Evolutionary conservation across 2,329 filamentous ascomycete species (phyloP).

Genomic region (Coniochaeta hoffmannii): DNA sequence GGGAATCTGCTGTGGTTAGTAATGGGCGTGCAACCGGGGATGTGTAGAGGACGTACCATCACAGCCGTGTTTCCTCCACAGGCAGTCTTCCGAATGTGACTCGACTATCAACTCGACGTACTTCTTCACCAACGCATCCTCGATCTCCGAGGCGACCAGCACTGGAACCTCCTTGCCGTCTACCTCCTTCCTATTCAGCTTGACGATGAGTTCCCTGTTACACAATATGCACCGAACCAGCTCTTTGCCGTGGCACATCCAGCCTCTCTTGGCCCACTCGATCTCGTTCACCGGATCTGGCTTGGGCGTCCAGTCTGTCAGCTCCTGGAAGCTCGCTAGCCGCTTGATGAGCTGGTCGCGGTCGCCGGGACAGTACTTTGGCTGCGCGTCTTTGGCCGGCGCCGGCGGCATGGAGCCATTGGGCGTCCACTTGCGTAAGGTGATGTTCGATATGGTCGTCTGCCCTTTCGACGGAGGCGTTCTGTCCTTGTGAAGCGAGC

Average conservation of each 20-base stretch:
- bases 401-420: constrained; percentile 2
- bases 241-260: constrained; percentile 78
- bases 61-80: constrained; percentile 84
- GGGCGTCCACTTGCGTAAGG: constrained; percentile 31
- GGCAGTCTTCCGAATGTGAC: constrained; percentile 72
- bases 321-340: constrained; percentile 80
- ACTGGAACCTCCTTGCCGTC: constrained; percentile 48
- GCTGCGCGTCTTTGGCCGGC: constrained; percentile 22
- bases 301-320: constrained; percentile 91
- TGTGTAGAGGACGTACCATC: constrained; percentile 49
- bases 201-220: constrained; percentile 75
- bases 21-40: neutral
- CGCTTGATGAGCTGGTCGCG: constrained; percentile 74
- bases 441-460: constrained; percentile 32
- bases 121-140: constrained; percentile 64
- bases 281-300: constrained; percentile 80
- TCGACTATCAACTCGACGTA: constrained; percentile 67
- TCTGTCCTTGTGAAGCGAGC: constrained; percentile 11
- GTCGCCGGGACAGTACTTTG: constrained; percentile 81
- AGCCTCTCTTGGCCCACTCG: constrained; percentile 90
- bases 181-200: constrained; percentile 55
- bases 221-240: constrained; percentile 82
- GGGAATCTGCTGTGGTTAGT: constrained; percentile 36
- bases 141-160: constrained; percentile 53
- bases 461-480: constrained; percentile 10